Evolutionary conservation across 2,329 filamentous ascomycete species (phyloP), one percentile per base, ranked within the genome.

Genomic region (Aulographum hederae): DNA sequence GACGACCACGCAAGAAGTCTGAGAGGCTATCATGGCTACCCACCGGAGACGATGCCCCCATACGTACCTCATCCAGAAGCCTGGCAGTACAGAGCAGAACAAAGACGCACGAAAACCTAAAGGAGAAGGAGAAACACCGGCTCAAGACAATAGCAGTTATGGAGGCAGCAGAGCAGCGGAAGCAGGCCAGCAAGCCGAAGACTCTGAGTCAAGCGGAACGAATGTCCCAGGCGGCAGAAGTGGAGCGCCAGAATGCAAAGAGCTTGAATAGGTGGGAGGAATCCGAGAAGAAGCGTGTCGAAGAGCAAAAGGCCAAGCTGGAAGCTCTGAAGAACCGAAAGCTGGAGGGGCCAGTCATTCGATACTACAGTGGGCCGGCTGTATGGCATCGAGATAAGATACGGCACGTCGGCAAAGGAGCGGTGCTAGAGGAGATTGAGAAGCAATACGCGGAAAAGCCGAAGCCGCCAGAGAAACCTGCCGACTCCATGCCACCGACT

Each of bases 221-320:
- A 23, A 63, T 94, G 18, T 74, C 71, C 18, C 81, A 92, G 53
- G 85, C 85, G 2, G 80, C 76, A 13, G 59, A 74, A 32, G 75
- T 91, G 5, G 89, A 95, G 54, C 77, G 78, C 52, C 65, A 75
- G 44, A 94, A 98, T 52, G 69, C 77, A 42, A 91, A 81, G 63
- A 95, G 78, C 52, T 58, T 93, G 46, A 94, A 86, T 47, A 68
- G 81, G 34, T 95, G 86, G 85, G 85, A 95, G 52, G 78, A 82
- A 51, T 80, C 82, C 5, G 89, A 98, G 56, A 84, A 82, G 54
- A 73, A 78, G 49, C 73, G 86, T 36, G 78, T 85, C 41, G 81
- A 86, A 44, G 79, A 92, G 46, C 69, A 86, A 38, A 69, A 73
- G 39, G 78, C 74, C 26, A 86, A 78, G 54, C 62, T 95, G 30